phyloP scores from a whole-genome alignment of 2,329 filamentous ascomycete genomes.

The Fusarium napiforme region DNA sequence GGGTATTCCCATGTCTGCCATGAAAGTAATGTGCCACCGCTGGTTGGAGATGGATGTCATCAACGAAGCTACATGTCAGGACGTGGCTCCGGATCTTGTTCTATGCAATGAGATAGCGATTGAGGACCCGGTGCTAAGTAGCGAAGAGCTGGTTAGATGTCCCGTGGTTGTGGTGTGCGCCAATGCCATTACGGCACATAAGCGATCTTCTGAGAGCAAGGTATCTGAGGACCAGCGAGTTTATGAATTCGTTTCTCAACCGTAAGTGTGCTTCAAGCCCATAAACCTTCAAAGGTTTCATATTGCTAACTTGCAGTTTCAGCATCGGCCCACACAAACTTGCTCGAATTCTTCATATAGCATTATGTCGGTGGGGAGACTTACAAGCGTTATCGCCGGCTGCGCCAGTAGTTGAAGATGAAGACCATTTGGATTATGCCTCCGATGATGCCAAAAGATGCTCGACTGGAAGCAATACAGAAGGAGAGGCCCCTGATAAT shows the following conservation, averaged over 20 bases:
- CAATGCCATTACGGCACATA: conserved; percentile 47
- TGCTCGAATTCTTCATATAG: conserved; percentile 47
- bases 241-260: conserved; percentile 54
- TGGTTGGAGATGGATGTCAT: conserved; percentile 40
- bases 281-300: not conserved
- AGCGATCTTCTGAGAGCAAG: conserved; percentile 33
- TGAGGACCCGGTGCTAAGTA: not conserved
- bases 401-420: not conserved
- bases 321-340: conserved; percentile 53
- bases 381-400: conserved; percentile 17
- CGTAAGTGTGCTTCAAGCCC: conserved; percentile 42
- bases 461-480: not conserved
- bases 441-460: not conserved
- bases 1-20: conserved; percentile 27
- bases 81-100: conserved; percentile 43
- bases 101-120: conserved; percentile 38
- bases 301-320: not conserved
- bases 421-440: not conserved
- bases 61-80: not conserved
- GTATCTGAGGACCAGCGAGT: conserved; percentile 34
- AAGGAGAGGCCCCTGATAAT: not conserved
- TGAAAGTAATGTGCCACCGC: conserved; percentile 30
- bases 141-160: conserved; percentile 17
- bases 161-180: conserved; percentile 50
- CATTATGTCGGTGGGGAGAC: conserved; percentile 44